A percentile compares a stretch with the other conserved stretches of the same genome.
phyloP scores from a whole-genome alignment of 805 yeast species.

The Saccharomycopsis schoenii region DNA sequence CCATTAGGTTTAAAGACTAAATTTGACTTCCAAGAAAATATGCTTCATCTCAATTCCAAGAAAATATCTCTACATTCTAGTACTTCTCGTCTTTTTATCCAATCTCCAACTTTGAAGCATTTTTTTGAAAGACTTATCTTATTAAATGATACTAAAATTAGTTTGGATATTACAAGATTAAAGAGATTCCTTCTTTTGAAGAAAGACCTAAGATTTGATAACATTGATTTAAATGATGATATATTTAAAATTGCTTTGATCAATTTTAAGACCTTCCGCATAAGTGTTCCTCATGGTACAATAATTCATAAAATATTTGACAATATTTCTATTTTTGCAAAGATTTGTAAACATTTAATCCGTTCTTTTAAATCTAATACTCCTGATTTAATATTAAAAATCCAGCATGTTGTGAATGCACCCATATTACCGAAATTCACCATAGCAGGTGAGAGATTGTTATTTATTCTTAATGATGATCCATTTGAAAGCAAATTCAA shows the following conservation, averaged over 20 bases:
- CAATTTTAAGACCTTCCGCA: constrained; percentile 7
- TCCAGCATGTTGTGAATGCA: constrained; percentile 31
- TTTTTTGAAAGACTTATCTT: constrained; percentile 41
- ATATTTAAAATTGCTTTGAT: not conserved
- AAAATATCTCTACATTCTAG: constrained; percentile 24
- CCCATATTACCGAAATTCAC: constrained; percentile 45
- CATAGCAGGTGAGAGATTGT: constrained; percentile 44
- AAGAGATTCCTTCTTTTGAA: constrained; percentile 2
- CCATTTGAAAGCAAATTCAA: constrained; percentile 75
- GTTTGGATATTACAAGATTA: constrained; percentile 1
- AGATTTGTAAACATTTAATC: constrained; percentile 52
- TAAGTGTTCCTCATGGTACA: constrained; percentile 5
- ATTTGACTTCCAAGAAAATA: constrained; percentile 31
- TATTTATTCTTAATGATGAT: constrained; percentile 73
- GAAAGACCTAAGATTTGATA: constrained; percentile 15
- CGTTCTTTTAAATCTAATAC: constrained; percentile 37
- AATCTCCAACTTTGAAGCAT: constrained; percentile 38
- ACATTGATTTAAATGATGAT: constrained; percentile 15
- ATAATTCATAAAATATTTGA: constrained; percentile 74
- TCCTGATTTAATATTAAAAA: constrained; percentile 30
- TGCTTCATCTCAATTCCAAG: constrained; percentile 18
- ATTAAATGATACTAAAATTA: constrained; percentile 21
- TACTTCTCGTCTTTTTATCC: constrained; percentile 37
- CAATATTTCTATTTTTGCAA: constrained; percentile 56
- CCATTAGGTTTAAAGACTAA: constrained; percentile 41